Base-by-base conservation (phyloP, 2,329 filamentous ascomycete genomes). In the Clonostachys rhizophaga region DNA sequence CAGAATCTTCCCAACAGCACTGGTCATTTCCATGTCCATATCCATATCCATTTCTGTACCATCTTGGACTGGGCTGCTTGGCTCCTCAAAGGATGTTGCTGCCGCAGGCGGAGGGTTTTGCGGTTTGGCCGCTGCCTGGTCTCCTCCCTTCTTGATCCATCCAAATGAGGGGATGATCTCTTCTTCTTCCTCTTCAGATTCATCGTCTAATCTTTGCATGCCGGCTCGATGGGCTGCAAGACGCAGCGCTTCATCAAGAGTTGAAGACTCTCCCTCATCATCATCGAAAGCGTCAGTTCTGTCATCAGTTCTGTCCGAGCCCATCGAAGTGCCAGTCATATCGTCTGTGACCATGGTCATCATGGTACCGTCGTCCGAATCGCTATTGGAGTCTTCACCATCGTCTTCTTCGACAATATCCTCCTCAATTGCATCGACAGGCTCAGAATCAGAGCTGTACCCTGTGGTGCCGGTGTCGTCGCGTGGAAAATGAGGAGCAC, bases 321-420 rank as follows among this genome's bases (percentile, higher is more conserved):
- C 79, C 41, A 81, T 69, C 14, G 86, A 87, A 24, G 81, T 84
- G 34, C 81, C 81, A 2, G 86, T 90, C 52, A 86, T 79, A 55
- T 91, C 87, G 48, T 94, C 88, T 16, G 88, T 75, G 50, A 92
- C 89, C 41, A 95, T 72, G 35, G 85, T 92, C 83, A 91, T 89
- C 64, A 89, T 86, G 1, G 88, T 91, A 33, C 83, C 86, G 53
- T 89, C 86, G 44, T 86, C 84, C 40, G 89, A 86, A 9, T 74
- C 78, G 20, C 71, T 49, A 40, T 43, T 74, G 3, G 65, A 68
- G 35, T 74, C 55, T 52, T 69, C 24, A 39, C 36, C 63, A 6
- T 67, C 67, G 18, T 75, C 71, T 20, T 48, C 49, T 12, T 43
- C 42, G 14, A 34, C 43, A 24, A 48, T 46, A 17, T 80, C 76